phyloP scores from a whole-genome alignment of 495 filamentous ascomycete species.

The Talaromyces adpressus region DNA sequence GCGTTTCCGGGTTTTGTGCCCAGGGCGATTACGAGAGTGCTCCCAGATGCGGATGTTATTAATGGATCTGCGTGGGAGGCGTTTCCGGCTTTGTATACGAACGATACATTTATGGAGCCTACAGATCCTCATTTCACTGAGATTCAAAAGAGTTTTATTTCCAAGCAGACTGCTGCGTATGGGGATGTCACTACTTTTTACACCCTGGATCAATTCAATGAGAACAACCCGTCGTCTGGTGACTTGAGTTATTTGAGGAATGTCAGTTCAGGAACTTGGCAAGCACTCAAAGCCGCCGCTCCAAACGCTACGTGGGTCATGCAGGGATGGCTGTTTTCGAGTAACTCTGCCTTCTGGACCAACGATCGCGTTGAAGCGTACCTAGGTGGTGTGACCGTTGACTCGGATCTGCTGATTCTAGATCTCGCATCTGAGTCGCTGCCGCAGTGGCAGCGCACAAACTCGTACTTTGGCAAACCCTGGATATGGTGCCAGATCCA shows the following conservation, averaged over 20 bases:
- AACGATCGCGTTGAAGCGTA: slow-evolving; percentile 41
- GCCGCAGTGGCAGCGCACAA: slow-evolving; percentile 46
- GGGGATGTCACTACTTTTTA: slow-evolving; percentile 45
- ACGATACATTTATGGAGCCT: slow-evolving; percentile 45
- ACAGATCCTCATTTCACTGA: slow-evolving; percentile 36
- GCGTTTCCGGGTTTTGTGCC: slow-evolving; percentile 45
- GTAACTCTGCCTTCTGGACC: slow-evolving; percentile 41
- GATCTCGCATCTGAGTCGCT: slow-evolving; percentile 44
- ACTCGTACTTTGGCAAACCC: slow-evolving; percentile 45
- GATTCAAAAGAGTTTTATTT: slow-evolving; percentile 40
- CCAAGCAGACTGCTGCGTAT: slow-evolving; percentile 39
- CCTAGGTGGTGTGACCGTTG: slow-evolving; percentile 36
- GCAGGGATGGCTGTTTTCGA: slow-evolving; percentile 50
- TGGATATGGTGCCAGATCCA: slow-evolving; percentile 49
- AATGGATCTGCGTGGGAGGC: slow-evolving; percentile 39
- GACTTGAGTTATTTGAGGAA: slow-evolving; percentile 39
- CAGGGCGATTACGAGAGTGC: slow-evolving; percentile 26
- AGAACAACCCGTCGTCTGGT: slow-evolving; percentile 43
- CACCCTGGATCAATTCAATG: slow-evolving; percentile 49
- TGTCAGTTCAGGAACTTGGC: slow-evolving; percentile 38
- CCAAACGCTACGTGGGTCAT: slow-evolving; percentile 46
- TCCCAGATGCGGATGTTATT: slow-evolving; percentile 37
- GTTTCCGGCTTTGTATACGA: slow-evolving; percentile 37
- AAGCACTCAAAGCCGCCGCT: slow-evolving; percentile 39
- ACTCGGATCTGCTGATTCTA: slow-evolving; percentile 43